Evolutionary conservation across 495 filamentous ascomycete species (phyloP).

Genomic region (Venustampulla echinocandica): DNA sequence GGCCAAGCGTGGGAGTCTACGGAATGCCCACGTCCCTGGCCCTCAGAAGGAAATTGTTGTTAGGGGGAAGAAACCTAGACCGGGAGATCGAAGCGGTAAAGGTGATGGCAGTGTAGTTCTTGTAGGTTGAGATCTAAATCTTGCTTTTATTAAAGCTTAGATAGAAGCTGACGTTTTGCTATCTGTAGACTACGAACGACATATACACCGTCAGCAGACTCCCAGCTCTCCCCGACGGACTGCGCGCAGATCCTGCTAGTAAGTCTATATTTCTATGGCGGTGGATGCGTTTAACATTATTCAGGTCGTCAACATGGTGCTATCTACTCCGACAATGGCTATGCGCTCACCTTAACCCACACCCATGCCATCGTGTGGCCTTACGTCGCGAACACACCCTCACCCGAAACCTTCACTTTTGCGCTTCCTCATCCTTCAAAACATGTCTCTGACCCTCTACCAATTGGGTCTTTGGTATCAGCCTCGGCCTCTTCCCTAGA

Average conservation of each 20-base stretch:
- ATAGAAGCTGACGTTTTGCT: slow-evolving; percentile 1
- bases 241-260: slow-evolving; percentile 56
- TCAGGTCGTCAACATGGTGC: slow-evolving; percentile 51
- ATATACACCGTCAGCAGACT: slow-evolving; percentile 81
- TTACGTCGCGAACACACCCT: slow-evolving; percentile 56
- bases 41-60: slow-evolving; percentile 48
- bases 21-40: slow-evolving; percentile 29
- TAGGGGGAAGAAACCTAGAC: slow-evolving; percentile 49
- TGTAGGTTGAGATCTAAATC: slow-evolving; percentile 46
- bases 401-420: slow-evolving; percentile 65
- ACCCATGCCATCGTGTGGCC: slow-evolving; percentile 82
- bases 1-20: slow-evolving; percentile 37
- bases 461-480: slow-evolving; percentile 70
- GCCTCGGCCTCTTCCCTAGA: slow-evolving; percentile 62
- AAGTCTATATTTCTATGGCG: slow-evolving; percentile 21
- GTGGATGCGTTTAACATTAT: slow-evolving; percentile 15
- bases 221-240: slow-evolving; percentile 65
- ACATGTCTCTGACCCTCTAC: slow-evolving; percentile 53
- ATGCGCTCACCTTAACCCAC: slow-evolving; percentile 71
- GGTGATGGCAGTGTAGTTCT: slow-evolving; percentile 54
- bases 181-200: slow-evolving; percentile 67
- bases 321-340: slow-evolving; percentile 54
- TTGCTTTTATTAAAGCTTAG: not conserved
- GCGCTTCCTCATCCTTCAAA: slow-evolving; percentile 65
- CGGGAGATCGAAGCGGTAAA: slow-evolving; percentile 43